phyloP scores from a whole-genome alignment of 2,329 filamentous ascomycete genomes.

The Metarhizium rileyi region DNA sequence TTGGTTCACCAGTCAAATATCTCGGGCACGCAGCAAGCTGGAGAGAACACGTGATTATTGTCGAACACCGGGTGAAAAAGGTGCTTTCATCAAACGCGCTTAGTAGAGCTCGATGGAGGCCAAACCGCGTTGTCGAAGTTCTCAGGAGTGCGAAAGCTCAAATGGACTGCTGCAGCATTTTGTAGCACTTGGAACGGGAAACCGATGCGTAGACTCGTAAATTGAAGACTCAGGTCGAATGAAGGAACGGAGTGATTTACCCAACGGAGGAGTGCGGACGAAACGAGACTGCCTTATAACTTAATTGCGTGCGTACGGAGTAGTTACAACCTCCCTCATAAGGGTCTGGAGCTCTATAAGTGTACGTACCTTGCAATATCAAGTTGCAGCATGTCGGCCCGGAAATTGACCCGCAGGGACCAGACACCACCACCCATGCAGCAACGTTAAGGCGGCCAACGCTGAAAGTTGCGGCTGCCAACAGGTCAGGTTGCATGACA shows the following conservation, averaged over 20 bases:
- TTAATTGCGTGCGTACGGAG: background rate
- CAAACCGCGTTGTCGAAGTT: conserved; percentile 8
- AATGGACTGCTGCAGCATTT: conserved; percentile 19
- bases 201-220: background rate
- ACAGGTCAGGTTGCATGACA: too few relatives aligned
- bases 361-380: too few relatives aligned
- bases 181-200: conserved; percentile 1
- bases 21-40: background rate
- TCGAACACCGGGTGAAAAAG: background rate
- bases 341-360: background rate
- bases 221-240: background rate
- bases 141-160: conserved; percentile 13
- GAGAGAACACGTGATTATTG: background rate
- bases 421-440: background rate
- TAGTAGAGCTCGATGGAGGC: background rate
- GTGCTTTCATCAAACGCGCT: background rate
- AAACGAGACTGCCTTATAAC: background rate
- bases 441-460: background rate
- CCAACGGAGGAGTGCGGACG: background rate
- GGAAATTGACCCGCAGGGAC: conserved; percentile 25
- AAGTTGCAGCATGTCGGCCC: too few relatives aligned
- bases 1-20: background rate
- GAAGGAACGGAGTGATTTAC: background rate
- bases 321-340: background rate
- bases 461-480: background rate